Evolutionary conservation across 495 filamentous ascomycete genomes (phyloP).

Genomic region (Pseudoneurospora amorphoporcata): DNA sequence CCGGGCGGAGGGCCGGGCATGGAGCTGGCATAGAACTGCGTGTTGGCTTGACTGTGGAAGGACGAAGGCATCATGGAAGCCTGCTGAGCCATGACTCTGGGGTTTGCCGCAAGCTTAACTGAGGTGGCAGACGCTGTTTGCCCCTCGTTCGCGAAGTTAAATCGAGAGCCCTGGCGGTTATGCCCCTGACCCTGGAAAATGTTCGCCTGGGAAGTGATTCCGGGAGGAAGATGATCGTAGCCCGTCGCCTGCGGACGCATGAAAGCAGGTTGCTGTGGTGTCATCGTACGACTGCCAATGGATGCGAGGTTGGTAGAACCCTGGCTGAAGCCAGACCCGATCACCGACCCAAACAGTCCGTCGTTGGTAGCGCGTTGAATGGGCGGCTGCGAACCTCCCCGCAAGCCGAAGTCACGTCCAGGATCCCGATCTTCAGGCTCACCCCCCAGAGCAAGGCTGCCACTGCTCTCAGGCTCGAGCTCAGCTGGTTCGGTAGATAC

Average conservation of each 20-base stretch:
- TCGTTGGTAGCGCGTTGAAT: conserved; percentile 53
- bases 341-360: conserved; percentile 42
- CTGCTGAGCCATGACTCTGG: conserved; percentile 82
- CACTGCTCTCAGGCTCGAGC: conserved; percentile 58
- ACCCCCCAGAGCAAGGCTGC: conserved; percentile 77
- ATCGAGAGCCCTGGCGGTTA: conserved; percentile 75
- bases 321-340: conserved; percentile 41
- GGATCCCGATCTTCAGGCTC: conserved; percentile 71
- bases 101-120: conserved; percentile 76
- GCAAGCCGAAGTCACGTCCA: conserved; percentile 39
- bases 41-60: conserved; percentile 48
- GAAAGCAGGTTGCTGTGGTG: conserved; percentile 74
- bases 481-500: conserved; percentile 32
- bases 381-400: conserved; percentile 57
- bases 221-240: conserved; percentile 46
- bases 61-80: conserved; percentile 75
- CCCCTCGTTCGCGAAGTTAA: conserved; percentile 75
- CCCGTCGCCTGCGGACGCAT: conserved; percentile 47
- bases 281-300: conserved; percentile 57
- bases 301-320: conserved; percentile 36
- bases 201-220: conserved; percentile 37
- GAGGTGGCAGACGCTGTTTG: conserved; percentile 45
- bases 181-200: conserved; percentile 71
- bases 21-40: conserved; percentile 52
- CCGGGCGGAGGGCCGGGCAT: conserved; percentile 92